Percentiles rank a stretch among this genome's conserved stretches.
Evolutionary conservation across 2,329 filamentous ascomycete species (phyloP).

Genomic region (Fusarium penzigii): DNA sequence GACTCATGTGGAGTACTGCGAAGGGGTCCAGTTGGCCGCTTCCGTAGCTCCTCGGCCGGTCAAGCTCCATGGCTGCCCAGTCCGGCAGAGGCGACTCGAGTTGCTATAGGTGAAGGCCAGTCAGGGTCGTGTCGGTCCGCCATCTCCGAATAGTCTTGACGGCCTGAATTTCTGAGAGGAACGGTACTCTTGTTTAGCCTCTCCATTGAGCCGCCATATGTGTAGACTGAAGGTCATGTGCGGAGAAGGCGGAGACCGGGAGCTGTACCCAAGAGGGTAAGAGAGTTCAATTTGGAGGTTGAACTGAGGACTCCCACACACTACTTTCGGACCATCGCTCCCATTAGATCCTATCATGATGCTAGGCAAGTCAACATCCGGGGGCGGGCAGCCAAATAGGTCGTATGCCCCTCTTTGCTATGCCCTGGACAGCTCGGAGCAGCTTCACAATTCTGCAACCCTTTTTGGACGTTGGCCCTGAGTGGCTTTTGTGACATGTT

Average conservation of each 20-base stretch:
- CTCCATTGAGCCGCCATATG: conserved; percentile 8
- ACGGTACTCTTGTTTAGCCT: conserved; percentile 9
- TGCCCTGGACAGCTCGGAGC: conserved; percentile 7
- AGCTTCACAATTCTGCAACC: conserved; percentile 11
- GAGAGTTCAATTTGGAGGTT: neutral
- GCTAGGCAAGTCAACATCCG: conserved; percentile 6
- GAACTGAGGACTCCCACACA: neutral
- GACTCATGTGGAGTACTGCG: neutral
- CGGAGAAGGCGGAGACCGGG: neutral
- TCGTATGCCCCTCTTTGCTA: neutral
- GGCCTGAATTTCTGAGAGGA: conserved; percentile 14
- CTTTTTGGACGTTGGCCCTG: conserved; percentile 9
- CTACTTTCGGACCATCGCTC: conserved; percentile 12
- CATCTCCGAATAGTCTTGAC: conserved; percentile 12
- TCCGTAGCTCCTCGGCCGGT: neutral
- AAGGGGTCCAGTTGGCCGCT: neutral
- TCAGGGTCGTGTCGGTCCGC: conserved; percentile 15
- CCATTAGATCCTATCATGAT: conserved; percentile 12
- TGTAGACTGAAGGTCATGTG: neutral
- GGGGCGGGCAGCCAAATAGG: conserved; percentile 6
- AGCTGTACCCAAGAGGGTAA: neutral
- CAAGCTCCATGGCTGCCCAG: conserved; percentile 7
- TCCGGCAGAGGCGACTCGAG: conserved; percentile 2
- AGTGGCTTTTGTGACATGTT: conserved; percentile 16
- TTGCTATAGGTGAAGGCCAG: conserved; percentile 2